Percentiles rank a stretch among this genome's conserved stretches.
Evolutionary conservation across 2,329 filamentous ascomycete genomes (phyloP).

Genomic region (Coniochaeta sp.): DNA sequence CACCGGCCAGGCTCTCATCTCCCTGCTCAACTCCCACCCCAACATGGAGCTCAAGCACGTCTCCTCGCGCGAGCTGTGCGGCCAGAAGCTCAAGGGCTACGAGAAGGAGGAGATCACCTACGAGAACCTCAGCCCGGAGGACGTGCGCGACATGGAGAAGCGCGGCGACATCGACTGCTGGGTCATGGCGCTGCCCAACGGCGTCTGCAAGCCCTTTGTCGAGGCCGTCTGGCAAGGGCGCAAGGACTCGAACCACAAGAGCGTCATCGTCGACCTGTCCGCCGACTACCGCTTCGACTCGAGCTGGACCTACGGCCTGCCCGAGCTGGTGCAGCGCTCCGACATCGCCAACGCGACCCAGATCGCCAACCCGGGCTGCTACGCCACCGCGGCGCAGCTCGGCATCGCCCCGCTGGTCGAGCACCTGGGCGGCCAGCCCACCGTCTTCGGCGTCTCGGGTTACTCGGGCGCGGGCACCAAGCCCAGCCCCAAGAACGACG

Average conservation of each 20-base stretch:
- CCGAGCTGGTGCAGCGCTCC: conserved; percentile 72
- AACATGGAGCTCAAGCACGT: conserved; percentile 86
- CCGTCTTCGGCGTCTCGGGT: conserved; percentile 83
- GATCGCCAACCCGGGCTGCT: conserved; percentile 92
- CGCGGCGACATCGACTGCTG: conserved; percentile 85
- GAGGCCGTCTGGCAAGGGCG: conserved; percentile 74
- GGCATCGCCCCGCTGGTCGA: conserved; percentile 77
- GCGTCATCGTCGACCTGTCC: conserved; percentile 87
- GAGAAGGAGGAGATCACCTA: conserved; percentile 87
- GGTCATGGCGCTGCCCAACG: conserved; percentile 96
- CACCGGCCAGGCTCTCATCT: conserved; percentile 85
- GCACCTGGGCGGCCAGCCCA: conserved; percentile 69
- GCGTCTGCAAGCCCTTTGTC: conserved; percentile 88
- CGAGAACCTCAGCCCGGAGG: conserved; percentile 81
- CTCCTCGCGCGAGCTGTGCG: conserved; percentile 84
- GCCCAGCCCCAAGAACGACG: conserved; percentile 88
- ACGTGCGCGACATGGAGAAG: conserved; percentile 77
- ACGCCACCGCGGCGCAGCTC: conserved; percentile 86
- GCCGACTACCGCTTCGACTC: conserved; percentile 90
- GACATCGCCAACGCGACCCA: conserved; percentile 71
- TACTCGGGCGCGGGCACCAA: conserved; percentile 96
- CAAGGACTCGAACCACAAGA: conserved; percentile 44
- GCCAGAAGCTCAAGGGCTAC: conserved; percentile 83
- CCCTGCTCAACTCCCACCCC: conserved; percentile 79
- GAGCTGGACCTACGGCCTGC: conserved; percentile 83